Base-by-base conservation (phyloP, 805 yeast species). In the Priceomyces castillae region DNA sequence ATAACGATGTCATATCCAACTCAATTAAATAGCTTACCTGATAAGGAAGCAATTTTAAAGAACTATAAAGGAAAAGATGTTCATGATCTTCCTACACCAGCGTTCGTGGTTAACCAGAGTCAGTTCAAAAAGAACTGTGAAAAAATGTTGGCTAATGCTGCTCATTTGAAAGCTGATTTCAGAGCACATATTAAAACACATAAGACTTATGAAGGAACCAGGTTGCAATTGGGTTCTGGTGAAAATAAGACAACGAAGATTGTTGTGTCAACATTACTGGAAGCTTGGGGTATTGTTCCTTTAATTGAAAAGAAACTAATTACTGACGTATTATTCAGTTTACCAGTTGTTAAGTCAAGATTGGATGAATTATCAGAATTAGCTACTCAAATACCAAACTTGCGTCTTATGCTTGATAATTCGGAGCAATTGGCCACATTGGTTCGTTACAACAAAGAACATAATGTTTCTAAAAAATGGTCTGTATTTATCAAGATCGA, bases 171-270 rank as follows among this genome's bases (percentile, higher is more conserved):
- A 2, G 68, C 70, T 4, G 66, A 60, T 15, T 84, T 85, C 57
- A 69, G 95, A 46, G 83, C 86, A 3, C 90, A 85, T 57, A 80
- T 86, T 17, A 86, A 86, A 60, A 86, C 94, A 0, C 90, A 84
- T 58, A 86, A 86, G 58, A 75, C 86, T 1, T 49, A 69, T 7
- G 84, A 81, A 50, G 90, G 86, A 5, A 66, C 81, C 2, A 52
- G 59, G 17, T 58, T 76, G 34, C 86, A 82, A 61, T 57, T 82
- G 56, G 74, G 73, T 4, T 41, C 55, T 1, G 37, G 47, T n/a
- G 65, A 70, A 1, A 44, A 39, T n/a, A 62, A 57, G 25, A 71
- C 80, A 15, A 67, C 69, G 39, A 69, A 74, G 37, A 71, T 84
- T 20, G 80, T 86, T 3, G 86, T 84, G 2, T 82, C 90, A 1